phyloP scores from a whole-genome alignment of 805 yeast genomes.

The Starmerella ratchasimensis region DNA sequence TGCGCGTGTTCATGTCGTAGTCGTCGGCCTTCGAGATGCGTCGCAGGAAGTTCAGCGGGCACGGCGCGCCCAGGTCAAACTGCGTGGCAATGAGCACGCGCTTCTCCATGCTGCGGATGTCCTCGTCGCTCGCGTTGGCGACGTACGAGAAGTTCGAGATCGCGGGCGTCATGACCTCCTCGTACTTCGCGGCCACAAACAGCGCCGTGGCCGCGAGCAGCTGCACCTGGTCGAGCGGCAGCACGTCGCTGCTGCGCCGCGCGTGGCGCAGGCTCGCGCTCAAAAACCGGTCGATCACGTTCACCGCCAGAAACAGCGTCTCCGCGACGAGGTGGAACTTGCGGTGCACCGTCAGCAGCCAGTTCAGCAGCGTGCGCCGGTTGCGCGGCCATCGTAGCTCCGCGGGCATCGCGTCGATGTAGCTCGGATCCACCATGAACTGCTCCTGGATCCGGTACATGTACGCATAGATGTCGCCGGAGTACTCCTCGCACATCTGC shows the following conservation, averaged over 20 bases:
- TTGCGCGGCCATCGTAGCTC: conserved; percentile 50
- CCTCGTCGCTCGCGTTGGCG: conserved; percentile 55
- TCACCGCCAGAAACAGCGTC: conserved; percentile 68
- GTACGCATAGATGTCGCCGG: conserved; percentile 70
- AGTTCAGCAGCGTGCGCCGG: conserved; percentile 81
- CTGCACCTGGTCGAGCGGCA: conserved; percentile 68
- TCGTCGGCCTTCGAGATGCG: conserved; percentile 84
- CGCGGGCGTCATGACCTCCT: conserved; percentile 80
- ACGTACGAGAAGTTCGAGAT: conserved; percentile 75
- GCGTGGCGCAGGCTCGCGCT: conserved; percentile 28
- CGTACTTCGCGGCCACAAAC: conserved; percentile 84
- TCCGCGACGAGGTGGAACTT: conserved; percentile 75
- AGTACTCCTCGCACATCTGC: conserved; percentile 87
- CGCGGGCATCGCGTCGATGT: conserved; percentile 48
- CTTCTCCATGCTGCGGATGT: conserved; percentile 71
- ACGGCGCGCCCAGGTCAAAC: conserved; percentile 71
- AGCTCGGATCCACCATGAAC: conserved; percentile 49
- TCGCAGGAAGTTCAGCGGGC: conserved; percentile 79
- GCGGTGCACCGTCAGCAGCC: conserved; percentile 83
- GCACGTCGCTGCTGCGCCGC: conserved; percentile 32
- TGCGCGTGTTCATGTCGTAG: conserved; percentile 70
- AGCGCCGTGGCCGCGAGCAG: conserved; percentile 73
- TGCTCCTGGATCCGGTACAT: conserved; percentile 56
- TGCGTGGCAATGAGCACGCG: conserved; percentile 56
- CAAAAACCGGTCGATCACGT: conserved; percentile 78